These are phyloP conservation scores for Trametes hirsuta DNA, from an alignment of 1,284 basidiomycete genomes.

Conservation along the genomic window DNA sequence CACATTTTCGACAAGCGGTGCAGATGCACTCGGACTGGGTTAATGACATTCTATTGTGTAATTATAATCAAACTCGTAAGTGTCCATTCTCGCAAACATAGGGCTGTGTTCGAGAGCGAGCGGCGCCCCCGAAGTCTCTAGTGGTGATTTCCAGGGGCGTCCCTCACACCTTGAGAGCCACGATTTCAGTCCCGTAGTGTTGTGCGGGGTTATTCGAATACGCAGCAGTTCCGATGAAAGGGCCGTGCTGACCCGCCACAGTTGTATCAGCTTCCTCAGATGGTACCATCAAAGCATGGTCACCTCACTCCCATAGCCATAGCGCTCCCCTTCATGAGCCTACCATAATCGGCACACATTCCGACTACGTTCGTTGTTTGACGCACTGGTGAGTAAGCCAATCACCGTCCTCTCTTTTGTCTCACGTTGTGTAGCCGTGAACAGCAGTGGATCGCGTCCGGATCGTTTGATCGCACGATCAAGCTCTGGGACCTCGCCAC, in stretches of 20 bases:
- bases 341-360: constrained; percentile 81
- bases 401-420: constrained; percentile 1
- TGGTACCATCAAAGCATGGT: constrained; percentile 94
- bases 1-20: constrained; percentile 77
- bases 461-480: constrained; percentile 92
- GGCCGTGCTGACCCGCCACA: constrained; percentile 30
- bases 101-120: too few species aligned
- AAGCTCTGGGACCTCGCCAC: constrained; percentile 89
- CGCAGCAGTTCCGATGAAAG: background rate
- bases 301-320: constrained; percentile 68
- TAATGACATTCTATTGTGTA: constrained; percentile 93
- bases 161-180: too few species aligned
- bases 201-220: background rate
- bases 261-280: constrained; percentile 96
- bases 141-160: too few species aligned
- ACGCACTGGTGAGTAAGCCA: constrained; percentile 62
- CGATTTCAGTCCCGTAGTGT: background rate
- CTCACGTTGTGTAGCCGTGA: constrained; percentile 55
- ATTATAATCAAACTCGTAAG: constrained; percentile 87
- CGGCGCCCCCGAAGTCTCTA: too few species aligned
- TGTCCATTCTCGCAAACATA: background rate
- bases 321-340: constrained; percentile 47
- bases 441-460: constrained; percentile 88
- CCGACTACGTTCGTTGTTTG: constrained; percentile 91
- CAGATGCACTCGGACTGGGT: constrained; percentile 96